These are phyloP conservation scores for Cyclostephanos tholiformis DNA, from an alignment of 108 stramenopile genomes.

Conservation along the genomic window DNA sequence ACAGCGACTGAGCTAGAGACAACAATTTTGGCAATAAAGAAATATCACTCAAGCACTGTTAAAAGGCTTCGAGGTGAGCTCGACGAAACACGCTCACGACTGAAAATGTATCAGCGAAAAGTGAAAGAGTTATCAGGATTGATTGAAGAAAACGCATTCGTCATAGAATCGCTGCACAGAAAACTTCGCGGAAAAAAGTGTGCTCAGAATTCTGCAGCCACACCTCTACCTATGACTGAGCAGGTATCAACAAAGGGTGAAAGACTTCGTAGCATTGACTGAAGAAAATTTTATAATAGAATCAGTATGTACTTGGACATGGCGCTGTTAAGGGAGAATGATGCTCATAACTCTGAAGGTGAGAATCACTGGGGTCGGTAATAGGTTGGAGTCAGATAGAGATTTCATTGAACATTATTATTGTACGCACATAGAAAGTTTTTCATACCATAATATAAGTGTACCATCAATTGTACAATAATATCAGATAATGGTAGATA, in stretches of 20 bases:
- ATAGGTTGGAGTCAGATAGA: neutral
- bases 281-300: too few relatives aligned
- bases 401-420: neutral
- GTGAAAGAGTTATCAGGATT: conserved; percentile 37
- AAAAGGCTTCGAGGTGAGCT: conserved; percentile 34
- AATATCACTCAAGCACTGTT: conserved; percentile 29
- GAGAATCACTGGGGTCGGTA: neutral
- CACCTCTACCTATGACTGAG: neutral
- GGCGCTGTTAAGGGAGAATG: too few relatives aligned
- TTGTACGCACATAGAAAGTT: too few relatives aligned
- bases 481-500: too few relatives aligned
- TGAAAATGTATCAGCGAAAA: conserved; percentile 42
- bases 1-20: conserved; percentile 44
- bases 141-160: conserved; percentile 38
- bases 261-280: too few relatives aligned
- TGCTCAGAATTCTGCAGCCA: neutral
- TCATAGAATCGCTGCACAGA: conserved; percentile 38
- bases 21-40: conserved; percentile 43
- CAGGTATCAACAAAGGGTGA: too few relatives aligned
- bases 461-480: too few relatives aligned
- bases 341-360: too few relatives aligned
- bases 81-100: conserved; percentile 28
- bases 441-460: too few relatives aligned
- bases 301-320: too few relatives aligned
- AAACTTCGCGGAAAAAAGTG: conserved; percentile 32